phyloP scores from a whole-genome alignment of 2,329 filamentous ascomycete genomes.

The Pseudogymnoascus sp. region DNA sequence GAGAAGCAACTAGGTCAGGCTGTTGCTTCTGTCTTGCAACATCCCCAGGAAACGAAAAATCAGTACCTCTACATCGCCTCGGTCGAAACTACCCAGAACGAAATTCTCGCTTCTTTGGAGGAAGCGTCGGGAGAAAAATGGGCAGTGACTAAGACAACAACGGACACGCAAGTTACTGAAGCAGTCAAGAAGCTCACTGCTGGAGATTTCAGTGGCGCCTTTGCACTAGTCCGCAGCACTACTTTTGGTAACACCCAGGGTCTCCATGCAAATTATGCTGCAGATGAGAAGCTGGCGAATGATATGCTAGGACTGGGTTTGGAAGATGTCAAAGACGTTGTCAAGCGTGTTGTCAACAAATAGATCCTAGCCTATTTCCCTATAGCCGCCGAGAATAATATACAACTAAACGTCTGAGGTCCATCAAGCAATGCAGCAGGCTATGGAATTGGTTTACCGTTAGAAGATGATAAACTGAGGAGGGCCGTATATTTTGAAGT shows the following conservation, averaged over 20 bases:
- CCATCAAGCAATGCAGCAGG: too few species aligned
- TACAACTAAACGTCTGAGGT: neutral
- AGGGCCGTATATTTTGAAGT: too few species aligned
- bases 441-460: too few species aligned
- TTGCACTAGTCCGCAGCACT: constrained; percentile 22
- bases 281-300: constrained; percentile 21
- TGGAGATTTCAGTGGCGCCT: constrained; percentile 22
- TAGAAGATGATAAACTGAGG: too few species aligned
- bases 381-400: neutral
- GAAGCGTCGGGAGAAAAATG: constrained; percentile 27
- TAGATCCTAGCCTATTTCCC: neutral
- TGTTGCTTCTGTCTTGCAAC: constrained; percentile 26
- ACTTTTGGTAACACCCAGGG: constrained; percentile 18
- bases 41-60: constrained; percentile 29
- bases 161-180: constrained; percentile 14
- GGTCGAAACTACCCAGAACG: constrained; percentile 29
- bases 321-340: constrained; percentile 20
- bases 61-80: constrained; percentile 27
- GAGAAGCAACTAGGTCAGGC: constrained; percentile 26
- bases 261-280: constrained; percentile 22
- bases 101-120: constrained; percentile 26
- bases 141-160: constrained; percentile 15
- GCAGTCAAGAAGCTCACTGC: constrained; percentile 17
- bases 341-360: constrained; percentile 13
- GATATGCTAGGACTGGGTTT: constrained; percentile 19